Evolutionary conservation across 208 protist genomes (phyloP), one percentile per base, ranked within the genome.

Genomic region (Herpetomonas samuelpessoai): DNA sequence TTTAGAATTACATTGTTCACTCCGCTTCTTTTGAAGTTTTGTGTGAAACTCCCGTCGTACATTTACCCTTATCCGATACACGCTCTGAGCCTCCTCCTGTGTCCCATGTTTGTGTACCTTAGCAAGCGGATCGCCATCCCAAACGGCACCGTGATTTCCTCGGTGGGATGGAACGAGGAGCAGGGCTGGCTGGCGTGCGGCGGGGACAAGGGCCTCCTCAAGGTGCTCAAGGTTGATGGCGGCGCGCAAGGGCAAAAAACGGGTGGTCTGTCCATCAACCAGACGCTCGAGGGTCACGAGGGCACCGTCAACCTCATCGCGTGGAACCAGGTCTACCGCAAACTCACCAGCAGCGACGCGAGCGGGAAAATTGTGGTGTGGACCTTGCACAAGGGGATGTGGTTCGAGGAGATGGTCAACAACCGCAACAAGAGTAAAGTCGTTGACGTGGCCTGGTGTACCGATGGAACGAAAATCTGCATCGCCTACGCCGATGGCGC

Each of bases 381-480:
- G 97, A 96, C 89, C 64, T 78, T 98, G 62, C 90, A 98, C 81
- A 97, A 98, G 65, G 93, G 96, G 7, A 87, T 95, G 82, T 99
- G 97, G 97, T 93, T 97, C 47, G 97, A 99, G 81, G 97, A 98
- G 74, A 99, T 99, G 97, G 95, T 98, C 27, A 99, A 99, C 77
- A 98, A 98, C 74, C 74, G 97, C 29, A 96, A 98, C 70, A 92
- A 96, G 60, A 91, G 78, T 55, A 83, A 87, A 26, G 97, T 99
- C 19, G 65, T 79, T 12, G 96, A 98, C 62, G 84, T 99, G 60
- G 54, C 77, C 45, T 99, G 97, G 97, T 97, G 81, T 50, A 39
- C 71, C 2, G 81, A 98, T 21, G 97, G 97, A 9, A 87, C 96
- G 52, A 92, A 96, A 48, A 98, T 99, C 39, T 98, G 96, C 79